Conservation (phyloP, 75 land plant genomes). For the Picea glauca region DNA sequence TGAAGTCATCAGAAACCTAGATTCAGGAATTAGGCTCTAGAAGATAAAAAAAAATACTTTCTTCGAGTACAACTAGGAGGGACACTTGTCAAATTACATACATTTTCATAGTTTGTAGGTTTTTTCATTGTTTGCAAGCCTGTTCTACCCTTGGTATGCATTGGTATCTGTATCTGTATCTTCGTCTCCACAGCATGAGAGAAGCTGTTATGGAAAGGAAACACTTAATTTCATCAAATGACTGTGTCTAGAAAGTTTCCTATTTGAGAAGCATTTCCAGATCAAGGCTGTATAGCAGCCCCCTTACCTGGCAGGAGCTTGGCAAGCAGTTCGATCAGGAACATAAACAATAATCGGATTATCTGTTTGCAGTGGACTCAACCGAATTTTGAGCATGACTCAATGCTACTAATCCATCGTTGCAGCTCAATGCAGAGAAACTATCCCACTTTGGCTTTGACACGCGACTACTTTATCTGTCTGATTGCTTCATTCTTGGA, state of each 20-base stretch:
- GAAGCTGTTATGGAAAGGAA: conserved; percentile 1
- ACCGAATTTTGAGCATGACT: no score
- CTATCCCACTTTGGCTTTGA: no score
- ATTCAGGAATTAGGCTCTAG: neutral
- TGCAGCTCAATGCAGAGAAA: no score
- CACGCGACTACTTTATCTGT: no score
- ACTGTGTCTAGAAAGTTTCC: neutral
- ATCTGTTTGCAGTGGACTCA: no score
- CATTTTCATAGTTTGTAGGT: neutral
- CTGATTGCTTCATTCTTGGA: no score
- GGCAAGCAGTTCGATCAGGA: conserved; percentile 5
- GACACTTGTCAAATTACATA: conserved; percentile 2
- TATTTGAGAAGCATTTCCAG: conserved; percentile 3
- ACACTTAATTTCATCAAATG: neutral
- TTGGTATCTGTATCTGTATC: conserved; percentile 5
- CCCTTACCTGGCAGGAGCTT: conserved; percentile 10
- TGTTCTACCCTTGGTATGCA: conserved; percentile 1
- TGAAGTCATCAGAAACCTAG: neutral
- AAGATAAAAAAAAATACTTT: neutral
- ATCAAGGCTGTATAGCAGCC: neutral
- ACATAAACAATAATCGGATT: no score
- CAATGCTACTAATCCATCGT: no score
- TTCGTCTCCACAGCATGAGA: conserved; percentile 9
- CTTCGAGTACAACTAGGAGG: neutral
- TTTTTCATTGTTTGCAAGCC: conserved; percentile 5